Evolutionary conservation across 1,284 basidiomycete species (phyloP).

Genomic region (Ganoderma lucidum): DNA sequence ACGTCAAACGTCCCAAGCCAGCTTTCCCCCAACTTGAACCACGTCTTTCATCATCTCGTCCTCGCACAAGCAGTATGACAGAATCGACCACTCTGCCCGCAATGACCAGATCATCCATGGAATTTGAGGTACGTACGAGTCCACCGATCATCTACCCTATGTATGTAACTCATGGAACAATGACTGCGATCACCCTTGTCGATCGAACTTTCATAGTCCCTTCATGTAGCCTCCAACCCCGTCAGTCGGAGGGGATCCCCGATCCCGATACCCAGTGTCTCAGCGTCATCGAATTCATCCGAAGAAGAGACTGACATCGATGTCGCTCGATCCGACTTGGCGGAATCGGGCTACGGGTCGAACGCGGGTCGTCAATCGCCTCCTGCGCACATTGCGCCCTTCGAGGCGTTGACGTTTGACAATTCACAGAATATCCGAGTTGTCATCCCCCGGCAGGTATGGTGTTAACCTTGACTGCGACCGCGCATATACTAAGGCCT

Average conservation of each 20-base stretch:
- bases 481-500: neutral
- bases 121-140: conserved; percentile 12
- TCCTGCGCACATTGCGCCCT: neutral
- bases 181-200: neutral
- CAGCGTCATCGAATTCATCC: neutral
- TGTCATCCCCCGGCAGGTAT: neutral
- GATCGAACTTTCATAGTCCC: neutral
- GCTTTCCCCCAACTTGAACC: neutral
- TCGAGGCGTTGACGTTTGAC: neutral
- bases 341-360: conserved; percentile 9
- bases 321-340: conserved; percentile 5
- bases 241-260: conserved; percentile 17
- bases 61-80: neutral
- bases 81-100: neutral
- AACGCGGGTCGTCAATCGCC: neutral
- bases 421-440: neutral
- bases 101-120: neutral
- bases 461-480: neutral
- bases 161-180: neutral
- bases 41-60: neutral
- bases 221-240: conserved; percentile 13
- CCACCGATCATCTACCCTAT: neutral
- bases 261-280: conserved; percentile 3
- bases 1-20: neutral
- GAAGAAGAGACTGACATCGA: neutral